Evolutionary conservation across 2,329 filamentous ascomycete genomes (phyloP), one percentile per base, ranked within the genome.

Genomic region (Ophiostoma ips): DNA sequence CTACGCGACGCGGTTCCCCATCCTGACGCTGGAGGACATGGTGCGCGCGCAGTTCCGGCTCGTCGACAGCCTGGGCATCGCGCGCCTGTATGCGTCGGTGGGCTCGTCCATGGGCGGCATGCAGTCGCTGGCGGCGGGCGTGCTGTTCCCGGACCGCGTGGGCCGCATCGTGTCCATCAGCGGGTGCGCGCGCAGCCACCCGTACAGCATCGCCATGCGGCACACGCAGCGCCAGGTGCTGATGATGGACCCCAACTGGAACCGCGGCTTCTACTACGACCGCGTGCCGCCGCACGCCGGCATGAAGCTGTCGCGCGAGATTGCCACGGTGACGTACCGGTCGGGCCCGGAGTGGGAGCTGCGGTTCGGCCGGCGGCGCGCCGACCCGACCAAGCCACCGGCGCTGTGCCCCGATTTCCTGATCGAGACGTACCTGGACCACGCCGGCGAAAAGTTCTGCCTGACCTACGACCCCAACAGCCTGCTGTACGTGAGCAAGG

Each of bases 191-290:
- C 76, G 92, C 55, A 94, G 85, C 58, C 92, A 98, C 63, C 92
- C 92, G 0, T 98, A 98, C 69, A 94, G 89, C 65, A 95, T 98
- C 63, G 92, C 92, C 33, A 95, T 98, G 90, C 81, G 92, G 49
- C 92, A 98, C 67, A 95, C 90, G 0, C 92, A 98, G 67, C 81
- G 92, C 28, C 92, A 96, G 69, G 92, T 95, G 1, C 76, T 98
- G 45, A 96, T 98, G 89, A 95, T 95, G 84, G 92, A 98, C 60
- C 88, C 89, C 2, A 88, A 94, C 61, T 98, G 92, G 92, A 86
- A 87, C 58, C 80, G 92, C 34, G 92, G 92, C 2, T 94, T 90
- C 68, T 96, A 96, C 71, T 94, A 95, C 63, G 83, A 82, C 60
- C 70, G 73, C 38, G 80, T 98, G 7, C 92, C 92, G 2, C 92